Base-by-base conservation (phyloP, 345 rosid species). In the Limnanthes douglasii region DNA sequence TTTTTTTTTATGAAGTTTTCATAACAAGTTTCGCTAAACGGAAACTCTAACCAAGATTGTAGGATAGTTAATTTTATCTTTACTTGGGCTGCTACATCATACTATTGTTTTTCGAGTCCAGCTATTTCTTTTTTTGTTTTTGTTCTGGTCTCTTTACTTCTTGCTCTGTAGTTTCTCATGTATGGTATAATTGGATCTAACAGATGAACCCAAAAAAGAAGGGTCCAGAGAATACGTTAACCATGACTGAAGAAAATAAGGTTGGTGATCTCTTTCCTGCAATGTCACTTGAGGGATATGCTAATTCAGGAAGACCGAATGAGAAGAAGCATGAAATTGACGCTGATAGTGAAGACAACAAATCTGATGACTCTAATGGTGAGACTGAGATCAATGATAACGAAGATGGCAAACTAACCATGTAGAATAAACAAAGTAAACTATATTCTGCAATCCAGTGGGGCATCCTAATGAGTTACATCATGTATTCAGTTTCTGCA, bases 211-310 rank as follows among this genome's bases (percentile, higher is more conserved):
- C 1, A 61, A 61, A 8, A 59, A 54, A 34, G n/a, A n/a, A n/a
- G n/a, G n/a, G n/a, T n/a, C 40, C 77, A 13, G 59, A 46, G 10
- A 74, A 60, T 47, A 11, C 31, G 2, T 56, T 59, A 1, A 25
- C 60, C 26, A 49, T 56, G 51, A 59, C 57, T 25, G 72, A 66
- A 37, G 77, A 63, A 28, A 77, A 57, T 43, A 78, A 69, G 62
- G 94, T 78, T 25, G 90, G 90, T 25, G 90, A 72, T 18, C 50
- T 83, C 46, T 83, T 77, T 62, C 90, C 86, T 5, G 34, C 73
- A 19, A 45, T 67, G 54, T 66, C 90, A 6, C 86, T 83, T 4
- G 90, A 83, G 38, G 77, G 62, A 37, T 78, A 83, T 59, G 82
- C 82, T 34, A 61, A 54, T 20, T 46, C 64, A 1, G 64, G 64